Evolutionary conservation across 2,329 filamentous ascomycete genomes (phyloP), one percentile per base, ranked within the genome.

Genomic region (Diaporthe ilicicola): DNA sequence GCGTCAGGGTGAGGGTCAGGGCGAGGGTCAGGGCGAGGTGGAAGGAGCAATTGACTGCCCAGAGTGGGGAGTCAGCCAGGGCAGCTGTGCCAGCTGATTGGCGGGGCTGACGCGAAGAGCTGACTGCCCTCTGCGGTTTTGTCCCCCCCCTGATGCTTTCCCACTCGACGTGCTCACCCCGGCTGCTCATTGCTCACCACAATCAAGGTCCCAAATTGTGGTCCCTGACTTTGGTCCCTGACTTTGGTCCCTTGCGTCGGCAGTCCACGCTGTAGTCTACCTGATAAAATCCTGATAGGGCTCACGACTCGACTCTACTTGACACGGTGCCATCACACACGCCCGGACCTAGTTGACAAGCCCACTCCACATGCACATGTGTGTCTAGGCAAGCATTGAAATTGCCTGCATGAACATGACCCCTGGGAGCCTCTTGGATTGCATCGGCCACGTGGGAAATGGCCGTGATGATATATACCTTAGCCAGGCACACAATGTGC

Each of bases 181-280:
- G 37, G 13, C 5, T 39, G 37, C 37, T 39, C 10, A 39, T 39
- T 39, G 37, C 37, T 39, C 37, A 39, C 37, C 9, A 39, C 9
- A 39, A 3, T 34, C 51, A 32, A 13, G 29, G 54, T 56, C 24
- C 55, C 56, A 62, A 48, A 46, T 24, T 62, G 46, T 62, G 56
- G 56, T 62, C 42, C 56, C 56, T 5, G 32, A 34, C 32, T 34
- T 34, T 34, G 29, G 54, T 56, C 24, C 55, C 56, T 46, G 29
- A 62, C 39, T 62, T 62, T 62, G 56, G 56, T 62, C 42, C 56
- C 56, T 48, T 62, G 56, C 56, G 39, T 46, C 15, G 55, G 34
- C 54, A 56, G 34, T 34, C 34, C 34, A 56, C n/a, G 54, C 54
- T 19, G 34, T n/a, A n/a, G n/a, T n/a, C n/a, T n/a, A 8, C 32